phyloP scores from a whole-genome alignment of 176 grass and related monocot genomes.

The Paspalum vaginatum region DNA sequence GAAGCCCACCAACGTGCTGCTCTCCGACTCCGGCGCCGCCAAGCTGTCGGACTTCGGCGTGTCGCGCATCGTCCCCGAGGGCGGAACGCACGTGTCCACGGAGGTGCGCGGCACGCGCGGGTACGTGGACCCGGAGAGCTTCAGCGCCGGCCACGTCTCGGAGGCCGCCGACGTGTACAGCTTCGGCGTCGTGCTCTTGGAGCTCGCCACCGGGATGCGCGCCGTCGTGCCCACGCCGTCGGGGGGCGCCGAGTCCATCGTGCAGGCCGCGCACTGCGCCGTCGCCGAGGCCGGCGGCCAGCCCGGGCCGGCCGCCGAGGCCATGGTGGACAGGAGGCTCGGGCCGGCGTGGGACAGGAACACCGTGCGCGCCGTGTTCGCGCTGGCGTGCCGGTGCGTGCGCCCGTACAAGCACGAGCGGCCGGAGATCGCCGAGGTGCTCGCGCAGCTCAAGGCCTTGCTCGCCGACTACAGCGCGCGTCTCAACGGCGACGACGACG shows the following conservation, averaged over 20 bases:
- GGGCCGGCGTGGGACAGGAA: slow-evolving; percentile 49
- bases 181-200: slow-evolving; percentile 67
- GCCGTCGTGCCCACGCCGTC: slow-evolving; percentile 67
- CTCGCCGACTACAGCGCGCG: slow-evolving; percentile 49
- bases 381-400: slow-evolving; percentile 59
- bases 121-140: slow-evolving; percentile 81
- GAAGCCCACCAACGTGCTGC: slow-evolving; percentile 72
- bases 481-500: neutral
- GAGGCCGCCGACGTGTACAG: slow-evolving; percentile 79
- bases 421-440: slow-evolving; percentile 61
- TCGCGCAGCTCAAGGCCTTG: slow-evolving; percentile 42
- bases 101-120: slow-evolving; percentile 69
- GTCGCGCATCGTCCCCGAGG: slow-evolving; percentile 53
- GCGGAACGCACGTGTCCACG: slow-evolving; percentile 66
- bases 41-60: slow-evolving; percentile 88
- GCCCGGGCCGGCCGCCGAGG: neutral
- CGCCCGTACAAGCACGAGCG: slow-evolving; percentile 63
- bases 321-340: slow-evolving; percentile 61
- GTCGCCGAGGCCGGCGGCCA: slow-evolving; percentile 1
- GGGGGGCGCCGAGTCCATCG: slow-evolving; percentile 64
- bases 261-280: slow-evolving; percentile 50
- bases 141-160: slow-evolving; percentile 54
- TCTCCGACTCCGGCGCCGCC: slow-evolving; percentile 46
- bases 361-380: slow-evolving; percentile 54
- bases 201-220: slow-evolving; percentile 70